Conservation (phyloP, 352 stramenopile genomes). For the Lagenidium giganteum region DNA sequence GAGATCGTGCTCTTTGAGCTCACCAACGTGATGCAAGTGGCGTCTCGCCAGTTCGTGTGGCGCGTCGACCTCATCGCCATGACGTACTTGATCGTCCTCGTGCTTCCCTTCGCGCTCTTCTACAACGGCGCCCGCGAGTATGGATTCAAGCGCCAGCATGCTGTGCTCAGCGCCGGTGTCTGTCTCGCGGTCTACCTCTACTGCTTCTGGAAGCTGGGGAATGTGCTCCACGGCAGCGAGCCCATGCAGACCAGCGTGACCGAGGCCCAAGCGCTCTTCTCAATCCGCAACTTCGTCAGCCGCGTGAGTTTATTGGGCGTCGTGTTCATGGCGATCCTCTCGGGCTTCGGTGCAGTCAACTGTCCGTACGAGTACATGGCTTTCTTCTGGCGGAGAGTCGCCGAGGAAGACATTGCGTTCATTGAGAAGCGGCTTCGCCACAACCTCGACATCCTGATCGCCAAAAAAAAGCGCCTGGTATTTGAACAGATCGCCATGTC, state of each 20-base stretch:
- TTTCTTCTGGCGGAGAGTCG: slow-evolving; percentile 58
- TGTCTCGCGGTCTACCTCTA: slow-evolving; percentile 42
- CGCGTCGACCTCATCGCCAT: slow-evolving; percentile 53
- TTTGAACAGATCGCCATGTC: slow-evolving; percentile 38
- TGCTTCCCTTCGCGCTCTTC: slow-evolving; percentile 59
- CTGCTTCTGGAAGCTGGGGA: slow-evolving; percentile 50
- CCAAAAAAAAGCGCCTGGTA: slow-evolving; percentile 62
- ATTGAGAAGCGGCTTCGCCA: slow-evolving; percentile 58
- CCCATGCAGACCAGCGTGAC: too few relatives aligned
- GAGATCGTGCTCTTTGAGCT: slow-evolving; percentile 66
- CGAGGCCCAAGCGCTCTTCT: slow-evolving; percentile 36
- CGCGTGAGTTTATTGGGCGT: slow-evolving; percentile 61
- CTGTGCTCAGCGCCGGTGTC: slow-evolving; percentile 7
- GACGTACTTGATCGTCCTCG: slow-evolving; percentile 52
- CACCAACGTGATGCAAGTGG: slow-evolving; percentile 36
- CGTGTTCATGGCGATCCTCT: slow-evolving; percentile 65
- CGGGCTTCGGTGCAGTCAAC: slow-evolving; percentile 68
- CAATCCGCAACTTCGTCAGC: slow-evolving; percentile 63
- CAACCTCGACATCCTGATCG: slow-evolving; percentile 61
- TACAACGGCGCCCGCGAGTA: slow-evolving; percentile 56
- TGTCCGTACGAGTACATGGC: slow-evolving; percentile 72
- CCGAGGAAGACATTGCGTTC: slow-evolving; percentile 64
- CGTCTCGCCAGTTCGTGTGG: slow-evolving; percentile 58
- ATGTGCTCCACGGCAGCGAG: slow-evolving; percentile 35
- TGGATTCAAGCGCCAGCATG: slow-evolving; percentile 17